Evolutionary conservation across 179 eudicot species (phyloP).

Genomic region (Corrigiola litoralis): DNA sequence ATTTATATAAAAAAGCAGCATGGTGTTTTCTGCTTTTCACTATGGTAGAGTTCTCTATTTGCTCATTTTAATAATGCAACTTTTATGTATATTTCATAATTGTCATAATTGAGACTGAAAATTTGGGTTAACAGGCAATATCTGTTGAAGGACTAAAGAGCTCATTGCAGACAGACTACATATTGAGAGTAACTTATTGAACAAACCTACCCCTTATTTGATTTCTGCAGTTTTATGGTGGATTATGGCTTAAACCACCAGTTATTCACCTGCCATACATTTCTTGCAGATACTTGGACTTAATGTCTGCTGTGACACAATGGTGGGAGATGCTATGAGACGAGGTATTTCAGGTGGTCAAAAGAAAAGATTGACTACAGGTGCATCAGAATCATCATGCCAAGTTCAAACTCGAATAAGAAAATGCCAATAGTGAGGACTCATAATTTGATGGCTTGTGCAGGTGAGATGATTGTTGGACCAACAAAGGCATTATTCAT

Average conservation of each 20-base stretch:
- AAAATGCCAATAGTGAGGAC: neutral
- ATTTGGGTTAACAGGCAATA: conserved; percentile 46
- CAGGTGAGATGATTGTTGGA: conserved; percentile 90
- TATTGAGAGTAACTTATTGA: conserved; percentile 52
- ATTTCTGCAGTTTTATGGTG: neutral
- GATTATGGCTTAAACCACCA: neutral
- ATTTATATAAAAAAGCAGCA: too few relatives aligned
- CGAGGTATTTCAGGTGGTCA: conserved; percentile 94
- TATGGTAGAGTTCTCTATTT: neutral
- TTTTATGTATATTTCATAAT: too few relatives aligned
- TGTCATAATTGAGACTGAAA: conserved; percentile 2
- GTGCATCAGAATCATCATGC: conserved; percentile 21
- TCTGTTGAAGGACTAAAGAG: conserved; percentile 68
- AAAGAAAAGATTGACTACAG: conserved; percentile 91
- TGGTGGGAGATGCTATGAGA: conserved; percentile 79
- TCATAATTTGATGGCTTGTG: conserved; percentile 7
- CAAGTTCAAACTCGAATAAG: neutral
- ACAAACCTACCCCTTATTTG: neutral
- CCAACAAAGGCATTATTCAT: conserved; percentile 72
- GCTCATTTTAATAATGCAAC: too few relatives aligned
- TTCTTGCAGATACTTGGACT: conserved; percentile 71
- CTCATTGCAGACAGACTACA: conserved; percentile 78
- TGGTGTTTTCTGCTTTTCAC: too few relatives aligned
- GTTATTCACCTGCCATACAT: conserved; percentile 1
- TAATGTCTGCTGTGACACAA: conserved; percentile 71